A percentile compares a stretch with the other conserved stretches of the same genome.
Conservation (phyloP, 163 green algal species). For the Scenedesmus sp. region DNA sequence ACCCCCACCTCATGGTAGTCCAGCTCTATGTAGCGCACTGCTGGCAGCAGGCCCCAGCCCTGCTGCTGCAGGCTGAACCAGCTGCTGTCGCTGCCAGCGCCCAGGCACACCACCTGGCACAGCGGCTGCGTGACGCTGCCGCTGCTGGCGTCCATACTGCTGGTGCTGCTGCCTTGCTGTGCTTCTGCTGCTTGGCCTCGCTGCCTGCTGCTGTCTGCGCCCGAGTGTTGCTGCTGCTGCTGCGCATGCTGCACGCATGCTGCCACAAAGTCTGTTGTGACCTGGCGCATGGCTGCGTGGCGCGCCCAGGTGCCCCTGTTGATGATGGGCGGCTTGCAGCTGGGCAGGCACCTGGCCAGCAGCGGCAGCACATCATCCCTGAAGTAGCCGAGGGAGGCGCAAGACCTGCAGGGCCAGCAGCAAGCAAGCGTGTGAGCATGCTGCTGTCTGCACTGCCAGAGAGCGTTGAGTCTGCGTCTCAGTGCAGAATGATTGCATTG, state of each 20-base stretch:
- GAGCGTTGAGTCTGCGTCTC: background rate
- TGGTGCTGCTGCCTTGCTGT: slow-evolving; percentile 29
- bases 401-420: slow-evolving; percentile 60
- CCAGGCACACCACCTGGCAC: slow-evolving; percentile 86
- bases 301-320: slow-evolving; percentile 74
- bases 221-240: background rate
- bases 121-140: slow-evolving; percentile 47
- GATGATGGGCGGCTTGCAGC: slow-evolving; percentile 83
- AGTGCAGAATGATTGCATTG: background rate
- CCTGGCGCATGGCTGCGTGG: slow-evolving; percentile 40
- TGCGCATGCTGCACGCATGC: slow-evolving; percentile 4
- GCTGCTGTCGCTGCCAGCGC: slow-evolving; percentile 92
- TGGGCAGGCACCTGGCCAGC: slow-evolving; percentile 62
- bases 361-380: slow-evolving; percentile 79
- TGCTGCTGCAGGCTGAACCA: slow-evolving; percentile 81
- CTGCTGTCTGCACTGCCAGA: too few species aligned
- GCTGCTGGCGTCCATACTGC: slow-evolving; percentile 36
- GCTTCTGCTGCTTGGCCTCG: background rate
- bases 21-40: slow-evolving; percentile 81
- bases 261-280: slow-evolving; percentile 34
- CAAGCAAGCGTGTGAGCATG: background rate
- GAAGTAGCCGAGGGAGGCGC: slow-evolving; percentile 83
- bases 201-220: background rate
- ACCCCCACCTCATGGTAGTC: slow-evolving; percentile 85
- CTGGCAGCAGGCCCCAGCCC: slow-evolving; percentile 33